These are phyloP conservation scores for Fraxinus xanthoxyloides DNA, from an alignment of 305 asterid species.

Conservation along the genomic window DNA sequence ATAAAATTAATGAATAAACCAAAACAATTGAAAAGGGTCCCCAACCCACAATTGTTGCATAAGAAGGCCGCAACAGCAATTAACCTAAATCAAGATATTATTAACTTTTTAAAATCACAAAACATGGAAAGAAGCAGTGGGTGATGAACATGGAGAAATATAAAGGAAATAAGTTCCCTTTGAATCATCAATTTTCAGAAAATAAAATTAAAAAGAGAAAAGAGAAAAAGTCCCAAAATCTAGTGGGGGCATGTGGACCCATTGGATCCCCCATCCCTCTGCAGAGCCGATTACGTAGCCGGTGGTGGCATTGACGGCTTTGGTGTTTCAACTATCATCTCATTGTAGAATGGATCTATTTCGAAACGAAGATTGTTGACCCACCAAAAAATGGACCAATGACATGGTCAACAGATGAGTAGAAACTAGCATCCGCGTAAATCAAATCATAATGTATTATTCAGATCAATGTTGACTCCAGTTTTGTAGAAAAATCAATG, in stretches of 20 bases:
- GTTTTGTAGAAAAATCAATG: no score
- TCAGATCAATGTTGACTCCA: no score
- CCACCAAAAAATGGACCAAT: conserved; percentile 10
- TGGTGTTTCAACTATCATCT: conserved; percentile 16
- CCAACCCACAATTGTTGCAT: no score
- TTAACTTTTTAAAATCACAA: neutral
- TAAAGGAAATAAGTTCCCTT: neutral
- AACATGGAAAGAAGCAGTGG: neutral
- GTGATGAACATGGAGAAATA: neutral
- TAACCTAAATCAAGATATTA: neutral
- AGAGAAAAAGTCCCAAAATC: neutral
- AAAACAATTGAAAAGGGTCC: no score
- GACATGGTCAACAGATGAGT: no score
- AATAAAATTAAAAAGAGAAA: neutral
- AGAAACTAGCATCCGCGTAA: no score
- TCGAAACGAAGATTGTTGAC: conserved; percentile 23
- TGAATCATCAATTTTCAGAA: neutral
- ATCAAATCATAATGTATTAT: no score
- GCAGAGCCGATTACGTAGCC: neutral
- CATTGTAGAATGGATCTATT: conserved; percentile 15
- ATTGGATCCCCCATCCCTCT: neutral
- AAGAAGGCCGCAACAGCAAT: neutral
- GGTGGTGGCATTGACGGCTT: neutral
- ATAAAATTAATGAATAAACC: no score
- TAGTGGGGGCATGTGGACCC: neutral